Evolutionary conservation across 805 yeast genomes (phyloP).

Genomic region (Starmerella vitae): DNA sequence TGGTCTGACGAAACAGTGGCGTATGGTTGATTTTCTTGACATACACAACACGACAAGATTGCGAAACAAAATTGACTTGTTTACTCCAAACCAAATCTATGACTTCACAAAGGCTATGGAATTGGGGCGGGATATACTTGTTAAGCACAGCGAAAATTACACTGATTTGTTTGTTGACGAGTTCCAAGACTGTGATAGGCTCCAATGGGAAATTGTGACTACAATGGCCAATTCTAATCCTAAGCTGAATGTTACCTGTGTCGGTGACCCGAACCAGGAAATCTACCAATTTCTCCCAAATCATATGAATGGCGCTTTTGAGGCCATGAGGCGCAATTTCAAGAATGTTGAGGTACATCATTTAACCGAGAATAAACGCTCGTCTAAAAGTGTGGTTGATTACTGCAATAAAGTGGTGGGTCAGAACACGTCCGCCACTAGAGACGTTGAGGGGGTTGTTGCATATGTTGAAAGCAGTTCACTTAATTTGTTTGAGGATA

Average conservation of each 20-base stretch:
- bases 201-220: constrained; percentile 12
- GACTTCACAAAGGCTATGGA: constrained; percentile 79
- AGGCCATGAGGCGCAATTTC: constrained; percentile 6
- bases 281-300: constrained; percentile 13
- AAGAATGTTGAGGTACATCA: constrained; percentile 2
- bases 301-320: constrained; percentile 9
- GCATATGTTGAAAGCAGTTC: not conserved
- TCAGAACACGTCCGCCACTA: not conserved
- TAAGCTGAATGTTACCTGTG: constrained; percentile 6
- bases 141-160: constrained; percentile 25
- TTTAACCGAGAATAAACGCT: constrained; percentile 15
- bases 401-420: constrained; percentile 7
- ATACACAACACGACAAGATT: constrained; percentile 22
- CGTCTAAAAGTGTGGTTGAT: constrained; percentile 10
- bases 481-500: not conserved
- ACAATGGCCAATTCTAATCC: constrained; percentile 2
- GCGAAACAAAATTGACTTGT: constrained; percentile 5
- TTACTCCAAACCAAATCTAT: constrained; percentile 34
- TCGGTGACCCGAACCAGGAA: constrained; percentile 20
- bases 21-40: constrained; percentile 58
- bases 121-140: constrained; percentile 30
- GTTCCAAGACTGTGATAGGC: constrained; percentile 60
- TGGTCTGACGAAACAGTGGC: constrained; percentile 31
- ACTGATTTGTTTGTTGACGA: constrained; percentile 79
- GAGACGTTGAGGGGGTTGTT: not conserved